Percentiles rank a stretch among this genome's conserved stretches.
Conservation (phyloP, 1,284 basidiomycete species). For the Cutaneotrichosporon dermatis region DNA sequence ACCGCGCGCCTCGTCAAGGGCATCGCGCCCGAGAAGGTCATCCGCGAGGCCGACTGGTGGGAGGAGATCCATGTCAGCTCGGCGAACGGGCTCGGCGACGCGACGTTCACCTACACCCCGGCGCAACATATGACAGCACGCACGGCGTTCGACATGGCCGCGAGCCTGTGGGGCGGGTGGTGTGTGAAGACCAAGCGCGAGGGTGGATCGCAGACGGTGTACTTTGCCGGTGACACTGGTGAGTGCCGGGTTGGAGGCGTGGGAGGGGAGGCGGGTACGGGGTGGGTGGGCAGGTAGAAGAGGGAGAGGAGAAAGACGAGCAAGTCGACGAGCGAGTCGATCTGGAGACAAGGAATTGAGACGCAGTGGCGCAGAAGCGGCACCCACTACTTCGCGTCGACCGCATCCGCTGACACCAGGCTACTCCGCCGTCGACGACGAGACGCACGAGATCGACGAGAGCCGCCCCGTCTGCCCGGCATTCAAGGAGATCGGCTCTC, state of each 20-base stretch:
- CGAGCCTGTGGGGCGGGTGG: conserved; percentile 62
- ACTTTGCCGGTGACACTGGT: conserved; percentile 68
- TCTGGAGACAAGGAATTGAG: no score
- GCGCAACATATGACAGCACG: conserved; percentile 58
- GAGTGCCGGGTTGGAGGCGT: conserved; percentile 52
- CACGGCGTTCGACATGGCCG: conserved; percentile 53
- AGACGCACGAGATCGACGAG: conserved; percentile 42
- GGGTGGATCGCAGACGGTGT: conserved; percentile 47
- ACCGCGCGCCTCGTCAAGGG: conserved; percentile 51
- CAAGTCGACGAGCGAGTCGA: no score
- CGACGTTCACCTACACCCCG: conserved; percentile 31
- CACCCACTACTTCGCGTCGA: no score
- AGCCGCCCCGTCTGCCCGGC: conserved; percentile 49
- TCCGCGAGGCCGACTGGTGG: conserved; percentile 70
- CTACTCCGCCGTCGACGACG: conserved; percentile 51
- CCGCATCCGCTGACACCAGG: conserved; percentile 22
- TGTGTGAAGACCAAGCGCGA: conserved; percentile 47
- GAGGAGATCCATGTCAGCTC: conserved; percentile 36
- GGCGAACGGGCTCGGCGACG: conserved; percentile 19
- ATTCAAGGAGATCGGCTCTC: conserved; percentile 28
- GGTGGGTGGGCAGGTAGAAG: no score
- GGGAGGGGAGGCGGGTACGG: no score
- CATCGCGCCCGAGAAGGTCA: conserved; percentile 43
- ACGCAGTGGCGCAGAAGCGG: no score
- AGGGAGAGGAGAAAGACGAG: no score